Evolutionary conservation across 139 green algal species (phyloP), one percentile per base, ranked within the genome.

Genomic region (Chlamydomonas sphaeroides): DNA sequence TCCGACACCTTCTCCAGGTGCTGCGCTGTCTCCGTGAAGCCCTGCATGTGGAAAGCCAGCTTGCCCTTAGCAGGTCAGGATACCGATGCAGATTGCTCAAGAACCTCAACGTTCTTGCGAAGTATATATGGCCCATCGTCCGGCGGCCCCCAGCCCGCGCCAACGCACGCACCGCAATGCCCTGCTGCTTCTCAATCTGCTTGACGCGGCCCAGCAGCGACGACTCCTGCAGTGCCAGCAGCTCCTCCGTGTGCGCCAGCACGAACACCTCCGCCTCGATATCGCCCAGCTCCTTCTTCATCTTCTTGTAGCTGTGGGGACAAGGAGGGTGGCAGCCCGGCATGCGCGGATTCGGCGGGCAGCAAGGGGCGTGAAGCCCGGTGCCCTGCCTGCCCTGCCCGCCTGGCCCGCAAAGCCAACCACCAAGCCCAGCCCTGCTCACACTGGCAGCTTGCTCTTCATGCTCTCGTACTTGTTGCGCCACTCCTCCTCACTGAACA

Each of bases 221-320:
- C 7, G 42, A 42, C 81, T 92, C 89, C 86, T 90, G 84, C 33
- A 65, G 10, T 45, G 65, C 35, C 68, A 92, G 84, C 38, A 90
- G 68, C 86, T 90, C 89, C 73, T 87, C 79, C 15, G 89, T 92
- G 76, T 88, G 84, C 53, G 75, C 83, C 48, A 92, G 61, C 65
- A 90, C 86, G 84, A 90, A 90, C 66, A 88, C 88, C 79, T 90
- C 84, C 26, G 84, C 79, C 83, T 89, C 87, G 20, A 87, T 68
- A 41, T 88, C 87, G 23, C 87, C 84, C 51, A 91, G 84, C 74
- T 88, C 87, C 87, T 89, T 90, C 66, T 93, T 93, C 87, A 91
- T 91, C 69, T 87, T 89, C 83, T 93, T 93, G 85, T 90, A 93
- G 42, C 61, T 84, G 78, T 28, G 41, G 5, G 45, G 53, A n/a